Conservation (phyloP, 768 basidiomycete genomes). For the Epithele typhae region DNA sequence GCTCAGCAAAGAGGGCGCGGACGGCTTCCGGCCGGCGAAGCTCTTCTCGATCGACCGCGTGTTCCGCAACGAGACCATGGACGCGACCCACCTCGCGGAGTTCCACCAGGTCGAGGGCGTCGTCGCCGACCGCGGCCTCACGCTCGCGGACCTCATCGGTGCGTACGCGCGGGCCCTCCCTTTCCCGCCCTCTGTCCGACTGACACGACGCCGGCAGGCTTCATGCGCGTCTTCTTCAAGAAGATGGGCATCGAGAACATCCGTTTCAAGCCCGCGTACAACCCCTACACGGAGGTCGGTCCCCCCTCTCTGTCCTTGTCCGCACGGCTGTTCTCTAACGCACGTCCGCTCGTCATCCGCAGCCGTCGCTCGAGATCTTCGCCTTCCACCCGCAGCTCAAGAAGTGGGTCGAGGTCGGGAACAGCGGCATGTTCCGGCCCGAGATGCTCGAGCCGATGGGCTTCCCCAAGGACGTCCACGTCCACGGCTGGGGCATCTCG, state of each 20-base stretch:
- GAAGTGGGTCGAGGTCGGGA: conserved; percentile 97
- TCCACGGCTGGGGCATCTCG: conserved; percentile 94
- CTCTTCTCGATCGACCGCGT: conserved; percentile 97
- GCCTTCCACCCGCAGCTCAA: conserved; percentile 93
- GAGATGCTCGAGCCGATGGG: conserved; percentile 99
- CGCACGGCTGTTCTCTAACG: conserved; percentile 1
- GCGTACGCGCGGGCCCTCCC: too few relatives aligned
- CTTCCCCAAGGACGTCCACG: conserved; percentile 92
- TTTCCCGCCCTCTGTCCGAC: not conserved
- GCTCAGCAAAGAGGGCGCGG: conserved; percentile 31
- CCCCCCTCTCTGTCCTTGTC: conserved; percentile 5
- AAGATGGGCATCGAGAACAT: conserved; percentile 96
- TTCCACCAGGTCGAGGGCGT: conserved; percentile 99
- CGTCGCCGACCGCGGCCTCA: conserved; percentile 89
- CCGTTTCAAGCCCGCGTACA: conserved; percentile 98
- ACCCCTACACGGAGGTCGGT: conserved; percentile 87
- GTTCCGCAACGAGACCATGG: conserved; percentile 98
- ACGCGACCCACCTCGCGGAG: conserved; percentile 97
- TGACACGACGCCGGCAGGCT: conserved; percentile 41
- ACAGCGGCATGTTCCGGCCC: conserved; percentile 99
- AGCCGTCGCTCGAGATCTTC: conserved; percentile 98
- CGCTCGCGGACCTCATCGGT: conserved; percentile 95
- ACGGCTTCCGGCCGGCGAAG: conserved; percentile 89
- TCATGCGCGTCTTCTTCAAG: conserved; percentile 97
- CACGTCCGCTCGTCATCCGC: not conserved